Percentiles rank a stretch among this genome's conserved stretches.
phyloP scores from a whole-genome alignment of 176 grass and related monocot genomes.

The Eragrostis nindensis region DNA sequence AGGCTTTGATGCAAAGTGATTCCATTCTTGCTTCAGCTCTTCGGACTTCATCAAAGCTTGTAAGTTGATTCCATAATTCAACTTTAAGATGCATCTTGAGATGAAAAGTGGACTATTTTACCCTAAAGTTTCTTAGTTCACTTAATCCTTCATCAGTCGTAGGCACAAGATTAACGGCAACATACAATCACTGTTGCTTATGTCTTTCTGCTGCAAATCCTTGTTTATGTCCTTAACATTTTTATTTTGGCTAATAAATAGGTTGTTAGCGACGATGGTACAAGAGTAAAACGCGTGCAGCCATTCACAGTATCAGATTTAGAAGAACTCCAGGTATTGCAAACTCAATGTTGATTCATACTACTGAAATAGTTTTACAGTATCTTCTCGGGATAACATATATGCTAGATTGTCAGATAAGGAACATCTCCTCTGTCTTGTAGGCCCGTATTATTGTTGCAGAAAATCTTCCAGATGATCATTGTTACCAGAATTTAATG shows the following conservation, averaged over 20 bases:
- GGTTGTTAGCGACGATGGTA: slow-evolving; percentile 92
- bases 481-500: slow-evolving; percentile 99
- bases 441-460: slow-evolving; percentile 94
- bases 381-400: slow-evolving; percentile 16
- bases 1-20: slow-evolving; percentile 78
- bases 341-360: slow-evolving; percentile 5
- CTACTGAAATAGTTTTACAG: slow-evolving; percentile 1
- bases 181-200: neutral
- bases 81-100: slow-evolving; percentile 3
- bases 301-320: slow-evolving; percentile 91
- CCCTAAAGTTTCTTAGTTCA: slow-evolving; percentile 29
- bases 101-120: neutral
- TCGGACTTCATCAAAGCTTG: slow-evolving; percentile 90
- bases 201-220: slow-evolving; percentile 17
- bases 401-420: slow-evolving; percentile 30
- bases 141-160: slow-evolving; percentile 15
- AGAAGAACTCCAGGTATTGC: slow-evolving; percentile 84
- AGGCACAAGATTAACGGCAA: slow-evolving; percentile 32
- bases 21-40: slow-evolving; percentile 88
- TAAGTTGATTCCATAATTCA: slow-evolving; percentile 55
- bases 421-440: slow-evolving; percentile 21
- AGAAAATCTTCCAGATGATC: slow-evolving; percentile 99
- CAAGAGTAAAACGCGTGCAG: slow-evolving; percentile 73
- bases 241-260: slow-evolving; percentile 45
- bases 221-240: slow-evolving; percentile 17